Base-by-base conservation (phyloP, 73 alveolate species). In the Blepharisma japonicum region DNA sequence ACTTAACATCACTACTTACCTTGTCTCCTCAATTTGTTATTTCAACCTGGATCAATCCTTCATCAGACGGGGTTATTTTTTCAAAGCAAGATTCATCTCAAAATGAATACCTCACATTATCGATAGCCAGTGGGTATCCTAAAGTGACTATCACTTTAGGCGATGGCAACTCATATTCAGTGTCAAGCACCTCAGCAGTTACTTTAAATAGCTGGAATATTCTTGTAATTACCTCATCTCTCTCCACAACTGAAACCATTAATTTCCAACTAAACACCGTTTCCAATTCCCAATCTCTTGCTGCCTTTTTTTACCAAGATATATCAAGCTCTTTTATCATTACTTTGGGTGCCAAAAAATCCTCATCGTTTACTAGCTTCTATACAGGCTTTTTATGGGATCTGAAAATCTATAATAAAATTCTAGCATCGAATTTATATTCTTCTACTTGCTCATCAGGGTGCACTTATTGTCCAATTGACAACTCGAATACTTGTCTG, bases 391-490 rank as follows among this genome's bases (percentile, higher is more conserved):
- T 51, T 51, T 51, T 51, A 4, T 51, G 21, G n/a, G 21, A 11
- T 51, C 21, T 51, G n/a, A 51, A 51, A 51, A 51, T 51, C 21
- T 51, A 11, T 51, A 51, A 51, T 51, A 11, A 14, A 51, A 18
- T 14, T 14, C 27, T 4, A 2, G 66, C 2, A 4, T 51, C 42
- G 4, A 18, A n/a, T 25, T n/a, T 14, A 9, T 14, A 61, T 25
- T 61, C 74, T 18, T 18, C 74, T 14, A 14, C 74, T 18, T 61
- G 74, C 5, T 14, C 39, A 20, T n/a, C 47, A 20, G 46, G 46
- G 2, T 61, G 74, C 47, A 39, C 74, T 20, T 20, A 14, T 25
- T 61, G 74, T 25, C 74, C 74, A 14, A 18, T 61, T 14, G 42
- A 32, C 3, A 32, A 32, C 3, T 32, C 42, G 42, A 61, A n/a